phyloP scores from a whole-genome alignment of 495 filamentous ascomycete genomes.

The Xylaria telfairii region DNA sequence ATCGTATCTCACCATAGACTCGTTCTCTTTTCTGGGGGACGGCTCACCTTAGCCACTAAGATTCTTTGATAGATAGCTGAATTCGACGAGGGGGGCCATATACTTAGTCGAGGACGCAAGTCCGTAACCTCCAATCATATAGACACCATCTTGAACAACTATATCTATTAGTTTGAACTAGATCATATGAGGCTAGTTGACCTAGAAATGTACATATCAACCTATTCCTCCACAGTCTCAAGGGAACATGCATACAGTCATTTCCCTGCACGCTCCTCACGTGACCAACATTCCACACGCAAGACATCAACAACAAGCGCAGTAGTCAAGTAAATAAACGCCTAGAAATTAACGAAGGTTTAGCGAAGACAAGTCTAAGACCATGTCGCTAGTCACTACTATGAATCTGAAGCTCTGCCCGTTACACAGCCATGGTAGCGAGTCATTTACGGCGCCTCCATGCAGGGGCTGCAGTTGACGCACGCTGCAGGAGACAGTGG shows the following conservation, averaged over 20 bases:
- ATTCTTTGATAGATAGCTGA: background rate
- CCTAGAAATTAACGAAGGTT: background rate
- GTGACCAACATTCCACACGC: background rate
- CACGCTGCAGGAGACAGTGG: background rate
- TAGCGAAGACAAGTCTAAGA: constrained; percentile 2
- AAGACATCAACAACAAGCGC: background rate
- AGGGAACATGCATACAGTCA: background rate
- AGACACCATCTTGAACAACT: background rate
- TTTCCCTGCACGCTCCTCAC: background rate
- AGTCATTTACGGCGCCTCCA: constrained; percentile 3
- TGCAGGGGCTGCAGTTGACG: constrained; percentile 14
- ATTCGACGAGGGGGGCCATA: background rate
- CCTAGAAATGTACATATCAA: background rate
- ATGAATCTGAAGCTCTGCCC: background rate
- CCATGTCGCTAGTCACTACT: background rate
- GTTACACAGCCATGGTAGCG: constrained; percentile 7
- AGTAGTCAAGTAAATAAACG: background rate
- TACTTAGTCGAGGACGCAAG: background rate
- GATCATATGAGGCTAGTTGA: background rate
- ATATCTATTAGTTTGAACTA: background rate
- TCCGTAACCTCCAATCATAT: background rate
- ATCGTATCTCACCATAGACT: constrained; percentile 50
- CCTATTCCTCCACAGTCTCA: background rate
- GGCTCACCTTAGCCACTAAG: constrained; percentile 1
- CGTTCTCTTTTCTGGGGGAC: constrained; percentile 49